Conservation (phyloP, 2,329 filamentous ascomycete species). For the Cladorrhinum sp. region DNA sequence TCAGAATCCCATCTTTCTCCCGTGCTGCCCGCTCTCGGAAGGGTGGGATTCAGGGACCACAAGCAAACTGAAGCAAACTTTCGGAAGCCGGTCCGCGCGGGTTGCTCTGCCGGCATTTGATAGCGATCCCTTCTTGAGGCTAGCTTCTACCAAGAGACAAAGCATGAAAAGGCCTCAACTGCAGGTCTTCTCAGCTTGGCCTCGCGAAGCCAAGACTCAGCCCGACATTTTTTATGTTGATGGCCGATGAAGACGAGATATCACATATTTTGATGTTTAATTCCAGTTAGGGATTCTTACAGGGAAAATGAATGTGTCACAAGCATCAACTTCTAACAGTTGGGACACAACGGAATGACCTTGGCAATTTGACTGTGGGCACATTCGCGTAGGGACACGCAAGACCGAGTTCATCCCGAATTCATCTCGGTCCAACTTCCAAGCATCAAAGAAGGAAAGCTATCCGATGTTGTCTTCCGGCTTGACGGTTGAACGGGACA, state of each 20-base stretch:
- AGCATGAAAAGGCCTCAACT: neutral
- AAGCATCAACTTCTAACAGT: neutral
- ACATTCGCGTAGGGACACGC: neutral
- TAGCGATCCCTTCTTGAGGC: neutral
- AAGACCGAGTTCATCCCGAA: neutral
- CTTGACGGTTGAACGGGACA: neutral
- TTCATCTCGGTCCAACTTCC: neutral
- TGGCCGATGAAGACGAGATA: neutral
- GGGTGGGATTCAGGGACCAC: neutral
- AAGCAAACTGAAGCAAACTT: neutral
- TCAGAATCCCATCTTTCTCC: neutral
- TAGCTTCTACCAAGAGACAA: neutral
- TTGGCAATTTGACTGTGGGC: neutral
- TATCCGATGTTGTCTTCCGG: neutral
- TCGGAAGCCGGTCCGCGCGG: neutral
- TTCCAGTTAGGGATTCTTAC: too few relatives aligned
- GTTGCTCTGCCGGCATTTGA: neutral
- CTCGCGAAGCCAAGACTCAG: neutral
- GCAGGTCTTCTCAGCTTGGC: neutral
- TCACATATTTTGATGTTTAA: neutral
- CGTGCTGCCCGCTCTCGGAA: neutral
- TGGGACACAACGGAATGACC: neutral
- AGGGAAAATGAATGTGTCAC: too few relatives aligned
- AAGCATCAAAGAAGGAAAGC: neutral
- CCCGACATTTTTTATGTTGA: neutral